Base-by-base conservation (phyloP, 2,329 filamentous ascomycete species). In the Aciculosporium take region DNA sequence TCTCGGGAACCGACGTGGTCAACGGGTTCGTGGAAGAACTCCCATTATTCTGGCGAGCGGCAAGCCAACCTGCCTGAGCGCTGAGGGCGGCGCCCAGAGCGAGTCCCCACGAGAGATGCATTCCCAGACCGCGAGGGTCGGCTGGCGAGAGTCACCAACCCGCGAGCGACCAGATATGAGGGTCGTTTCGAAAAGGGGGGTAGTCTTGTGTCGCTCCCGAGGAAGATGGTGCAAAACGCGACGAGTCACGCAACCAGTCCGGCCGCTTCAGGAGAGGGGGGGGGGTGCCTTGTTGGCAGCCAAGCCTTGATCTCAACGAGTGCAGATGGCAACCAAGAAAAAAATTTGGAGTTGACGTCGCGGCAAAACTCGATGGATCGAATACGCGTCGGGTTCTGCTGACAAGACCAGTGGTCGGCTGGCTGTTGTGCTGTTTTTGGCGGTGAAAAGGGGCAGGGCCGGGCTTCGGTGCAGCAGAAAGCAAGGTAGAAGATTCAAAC, bases 21-120 rank as follows among this genome's bases (percentile, higher is more conserved):
- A 29, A 6, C n/a, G 40, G 30, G 8, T 43, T 9, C 12, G 29
- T 12, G 8, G 45, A 9, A 21, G 24, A 18, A 3, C 18, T 37
- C 30, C 15, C 32, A 17, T 13, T 3, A 41, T 18, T 33, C 24
- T 45, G 43, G 25, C 43, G 43, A 21, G 20, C 37, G 20, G 15
- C 32, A 18, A 45, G 17, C 33, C 28, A 32, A 28, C 44, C 21
- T 23, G 43, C 50, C 18, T 48, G 45, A 43, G 48, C 40, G 27
- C 48, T 47, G 23, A 53, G 44, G 20, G 49, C 43, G 40, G 47
- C 46, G 39, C 50, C 48, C 43, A 56, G 45, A 43, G 46, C 45
- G 39, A 54, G 40, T 32, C 45, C 47, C 45, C 43, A 46, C 25
- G 43, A 45, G 35, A 51, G 40, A 34, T 49, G 51, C 52, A 54